Evolutionary conservation across 164 flowering plant species (phyloP).

Genomic region (Cinnamomum chago): DNA sequence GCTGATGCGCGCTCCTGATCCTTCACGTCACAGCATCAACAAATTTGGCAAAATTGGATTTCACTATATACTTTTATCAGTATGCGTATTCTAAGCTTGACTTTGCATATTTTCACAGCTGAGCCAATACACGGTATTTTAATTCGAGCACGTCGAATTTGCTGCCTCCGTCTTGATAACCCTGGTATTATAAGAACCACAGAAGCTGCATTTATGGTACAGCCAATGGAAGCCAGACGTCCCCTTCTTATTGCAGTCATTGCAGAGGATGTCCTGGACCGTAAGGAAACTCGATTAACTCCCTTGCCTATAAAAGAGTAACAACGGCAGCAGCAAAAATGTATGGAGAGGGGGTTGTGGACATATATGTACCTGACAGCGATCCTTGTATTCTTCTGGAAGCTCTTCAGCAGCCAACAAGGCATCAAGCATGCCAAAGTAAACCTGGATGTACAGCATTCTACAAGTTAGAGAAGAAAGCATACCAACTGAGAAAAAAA

Average conservation of each 20-base stretch:
- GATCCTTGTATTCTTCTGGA: constrained; percentile 81
- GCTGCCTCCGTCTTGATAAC: constrained; percentile 51
- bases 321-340: neutral
- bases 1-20: neutral
- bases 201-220: constrained; percentile 74
- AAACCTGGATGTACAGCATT: constrained; percentile 46
- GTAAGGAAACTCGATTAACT: neutral
- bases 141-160: constrained; percentile 26
- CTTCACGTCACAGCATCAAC: neutral
- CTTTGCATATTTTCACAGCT: constrained; percentile 19
- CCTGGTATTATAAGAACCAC: constrained; percentile 84
- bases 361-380: constrained; percentile 55
- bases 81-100: constrained; percentile 6
- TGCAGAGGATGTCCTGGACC: constrained; percentile 79
- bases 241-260: constrained; percentile 81
- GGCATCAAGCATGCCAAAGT: constrained; percentile 94
- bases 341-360: neutral
- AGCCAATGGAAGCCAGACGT: constrained; percentile 79
- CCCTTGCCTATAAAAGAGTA: neutral
- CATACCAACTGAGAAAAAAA: neutral
- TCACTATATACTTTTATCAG: constrained; percentile 7
- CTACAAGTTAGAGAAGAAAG: neutral
- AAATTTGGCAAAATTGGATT: constrained; percentile 10
- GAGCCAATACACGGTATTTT: neutral
- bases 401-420: constrained; percentile 79